phyloP scores from a whole-genome alignment of 768 basidiomycete species.

The Filobasidium floriforme region DNA sequence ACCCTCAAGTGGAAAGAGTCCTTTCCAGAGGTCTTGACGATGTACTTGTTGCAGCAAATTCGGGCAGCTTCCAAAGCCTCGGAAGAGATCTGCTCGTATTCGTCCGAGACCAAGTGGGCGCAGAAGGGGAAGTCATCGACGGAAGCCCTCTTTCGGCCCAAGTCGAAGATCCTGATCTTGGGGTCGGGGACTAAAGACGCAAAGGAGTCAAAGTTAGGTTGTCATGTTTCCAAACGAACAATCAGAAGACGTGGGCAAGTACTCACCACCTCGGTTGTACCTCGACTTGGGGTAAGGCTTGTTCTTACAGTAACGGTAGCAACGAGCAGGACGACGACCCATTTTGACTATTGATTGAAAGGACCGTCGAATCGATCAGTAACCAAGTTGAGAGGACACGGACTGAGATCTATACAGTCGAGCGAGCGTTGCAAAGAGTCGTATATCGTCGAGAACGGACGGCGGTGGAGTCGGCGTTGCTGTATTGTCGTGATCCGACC shows the following conservation, averaged over 20 bases:
- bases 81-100: constrained; percentile 91
- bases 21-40: constrained; percentile 95
- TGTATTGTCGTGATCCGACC: too few relatives aligned
- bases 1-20: constrained; percentile 98
- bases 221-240: background rate
- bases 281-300: constrained; percentile 60
- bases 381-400: too few relatives aligned
- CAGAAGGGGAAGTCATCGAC: constrained; percentile 96
- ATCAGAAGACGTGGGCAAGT: background rate
- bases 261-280: constrained; percentile 27
- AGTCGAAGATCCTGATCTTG: constrained; percentile 95
- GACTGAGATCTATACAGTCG: background rate
- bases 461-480: too few relatives aligned
- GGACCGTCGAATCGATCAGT: background rate
- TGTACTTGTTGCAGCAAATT: constrained; percentile 99
- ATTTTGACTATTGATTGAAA: constrained; percentile 50
- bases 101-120: constrained; percentile 90
- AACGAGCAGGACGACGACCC: constrained; percentile 96
- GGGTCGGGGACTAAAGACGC: constrained; percentile 38
- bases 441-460: background rate
- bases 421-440: background rate
- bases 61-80: constrained; percentile 97
- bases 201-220: background rate
- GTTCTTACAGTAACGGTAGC: constrained; percentile 99
- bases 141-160: constrained; percentile 88